Conservation (phyloP, 305 asterid genomes). For the Fraxinus dipetala region DNA sequence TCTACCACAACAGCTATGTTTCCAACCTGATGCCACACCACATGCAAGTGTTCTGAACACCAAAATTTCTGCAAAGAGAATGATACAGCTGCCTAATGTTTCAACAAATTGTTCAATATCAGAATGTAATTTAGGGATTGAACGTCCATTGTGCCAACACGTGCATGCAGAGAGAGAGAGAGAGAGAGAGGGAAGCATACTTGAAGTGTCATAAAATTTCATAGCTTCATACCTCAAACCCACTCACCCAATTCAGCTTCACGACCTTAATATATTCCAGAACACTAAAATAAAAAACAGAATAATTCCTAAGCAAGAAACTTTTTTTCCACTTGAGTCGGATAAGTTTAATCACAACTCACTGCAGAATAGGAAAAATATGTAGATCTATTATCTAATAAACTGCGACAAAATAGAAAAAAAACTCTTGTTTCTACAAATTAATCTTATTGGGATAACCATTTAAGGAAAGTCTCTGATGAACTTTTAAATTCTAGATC, state of each 20-base stretch:
- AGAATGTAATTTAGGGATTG: background rate
- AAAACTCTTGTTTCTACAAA: background rate
- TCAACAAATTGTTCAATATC: background rate
- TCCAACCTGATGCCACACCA: background rate
- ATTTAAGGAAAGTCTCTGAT: background rate
- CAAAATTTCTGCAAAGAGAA: background rate
- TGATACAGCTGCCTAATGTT: background rate
- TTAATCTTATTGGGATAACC: background rate
- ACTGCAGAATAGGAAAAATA: conserved; percentile 4
- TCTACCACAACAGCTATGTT: background rate
- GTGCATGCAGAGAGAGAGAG: background rate
- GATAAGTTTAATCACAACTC: background rate
- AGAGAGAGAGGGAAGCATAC: background rate
- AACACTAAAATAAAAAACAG: background rate
- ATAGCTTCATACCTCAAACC: background rate
- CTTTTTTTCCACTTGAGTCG: background rate
- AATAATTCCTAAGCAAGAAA: background rate
- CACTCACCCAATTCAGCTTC: background rate
- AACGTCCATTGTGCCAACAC: background rate
- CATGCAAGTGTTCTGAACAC: background rate
- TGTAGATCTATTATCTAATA: conserved; percentile 15
- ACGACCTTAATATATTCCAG: conserved; percentile 1
- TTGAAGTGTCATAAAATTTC: background rate
- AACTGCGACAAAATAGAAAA: conserved; percentile 14
- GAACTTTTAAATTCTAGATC: background rate